These are phyloP conservation scores for Metschnikowia anglica DNA, from an alignment of 805 yeast genomes.

Conservation along the genomic window DNA sequence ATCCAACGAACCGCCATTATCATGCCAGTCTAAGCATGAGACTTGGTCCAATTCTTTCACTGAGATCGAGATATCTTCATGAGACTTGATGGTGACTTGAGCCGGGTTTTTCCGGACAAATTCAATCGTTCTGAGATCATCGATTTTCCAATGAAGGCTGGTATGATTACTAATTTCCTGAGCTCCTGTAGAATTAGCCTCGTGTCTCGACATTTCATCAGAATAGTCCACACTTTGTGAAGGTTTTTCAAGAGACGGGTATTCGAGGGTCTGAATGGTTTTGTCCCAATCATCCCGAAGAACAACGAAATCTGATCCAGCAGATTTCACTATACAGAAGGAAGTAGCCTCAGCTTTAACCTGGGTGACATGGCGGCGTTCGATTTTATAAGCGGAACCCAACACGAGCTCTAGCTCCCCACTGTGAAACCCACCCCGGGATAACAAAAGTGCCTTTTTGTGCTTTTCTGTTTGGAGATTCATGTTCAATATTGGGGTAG, in stretches of 20 bases:
- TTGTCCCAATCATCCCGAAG: background rate
- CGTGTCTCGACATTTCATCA: background rate
- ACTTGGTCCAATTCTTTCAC: slow-evolving; percentile 6
- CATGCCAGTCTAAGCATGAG: slow-evolving; percentile 5
- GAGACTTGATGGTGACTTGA: background rate
- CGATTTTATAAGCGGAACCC: slow-evolving; percentile 4
- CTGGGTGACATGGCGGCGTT: background rate
- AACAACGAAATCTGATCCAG: background rate
- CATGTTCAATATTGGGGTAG: slow-evolving; percentile 36
- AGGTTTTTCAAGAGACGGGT: background rate
- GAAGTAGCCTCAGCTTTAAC: background rate
- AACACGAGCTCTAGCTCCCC: slow-evolving; percentile 26
- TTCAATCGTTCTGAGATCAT: background rate
- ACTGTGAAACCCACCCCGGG: slow-evolving; percentile 38
- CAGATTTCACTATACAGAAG: background rate
- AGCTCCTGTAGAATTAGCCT: background rate
- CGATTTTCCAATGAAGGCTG: background rate
- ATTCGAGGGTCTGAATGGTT: background rate
- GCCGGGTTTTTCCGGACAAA: background rate
- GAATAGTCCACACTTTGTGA: background rate
- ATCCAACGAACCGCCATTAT: background rate
- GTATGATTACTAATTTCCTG: too few species aligned
- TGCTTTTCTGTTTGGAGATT: slow-evolving; percentile 10
- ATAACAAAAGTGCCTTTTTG: slow-evolving; percentile 19
- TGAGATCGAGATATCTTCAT: background rate